A percentile compares a stretch with the other conserved stretches of the same genome.
phyloP scores from a whole-genome alignment of 2,329 filamentous ascomycete genomes.

The Aspergillus vadensis region DNA sequence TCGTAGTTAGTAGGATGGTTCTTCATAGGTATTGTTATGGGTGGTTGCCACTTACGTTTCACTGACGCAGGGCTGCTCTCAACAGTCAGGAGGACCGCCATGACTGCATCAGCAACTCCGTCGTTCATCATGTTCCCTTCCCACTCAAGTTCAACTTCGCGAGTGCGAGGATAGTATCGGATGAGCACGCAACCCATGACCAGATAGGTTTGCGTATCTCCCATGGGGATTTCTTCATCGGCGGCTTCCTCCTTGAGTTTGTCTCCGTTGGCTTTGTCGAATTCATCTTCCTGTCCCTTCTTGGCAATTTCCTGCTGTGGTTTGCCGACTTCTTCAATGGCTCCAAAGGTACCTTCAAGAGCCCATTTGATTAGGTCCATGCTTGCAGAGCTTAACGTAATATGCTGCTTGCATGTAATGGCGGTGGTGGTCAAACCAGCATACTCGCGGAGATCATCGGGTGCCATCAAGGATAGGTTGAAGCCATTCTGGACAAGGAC shows the following conservation, averaged over 20 bases:
- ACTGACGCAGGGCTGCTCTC: slow-evolving; percentile 95
- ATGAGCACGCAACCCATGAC: slow-evolving; percentile 92
- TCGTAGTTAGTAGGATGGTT: neutral
- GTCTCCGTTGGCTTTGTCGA: slow-evolving; percentile 43
- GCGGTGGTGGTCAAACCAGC: slow-evolving; percentile 95
- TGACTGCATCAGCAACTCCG: slow-evolving; percentile 93
- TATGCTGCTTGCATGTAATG: slow-evolving; percentile 86
- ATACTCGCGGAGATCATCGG: slow-evolving; percentile 92
- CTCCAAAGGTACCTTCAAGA: slow-evolving; percentile 89
- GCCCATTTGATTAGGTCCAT: slow-evolving; percentile 92
- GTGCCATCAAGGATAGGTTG: slow-evolving; percentile 94
- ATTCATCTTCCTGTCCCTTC: slow-evolving; percentile 30
- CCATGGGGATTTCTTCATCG: slow-evolving; percentile 48
- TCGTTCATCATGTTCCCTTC: slow-evolving; percentile 98
- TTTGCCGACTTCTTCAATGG: slow-evolving; percentile 62
- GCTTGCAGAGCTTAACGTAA: slow-evolving; percentile 84
- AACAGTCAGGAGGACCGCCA: slow-evolving; percentile 87
- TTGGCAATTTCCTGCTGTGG: slow-evolving; percentile 21
- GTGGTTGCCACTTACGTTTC: slow-evolving; percentile 61
- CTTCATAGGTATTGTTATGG: too few species aligned
- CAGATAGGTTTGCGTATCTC: slow-evolving; percentile 50
- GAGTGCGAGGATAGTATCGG: slow-evolving; percentile 68
- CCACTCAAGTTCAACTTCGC: slow-evolving; percentile 91
- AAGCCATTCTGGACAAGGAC: slow-evolving; percentile 98
- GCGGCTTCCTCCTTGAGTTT: slow-evolving; percentile 41